A percentile compares a stretch with the other conserved stretches of the same genome.
Evolutionary conservation across 2,329 filamentous ascomycete genomes (phyloP).

Genomic region (Westerdykella ornata): DNA sequence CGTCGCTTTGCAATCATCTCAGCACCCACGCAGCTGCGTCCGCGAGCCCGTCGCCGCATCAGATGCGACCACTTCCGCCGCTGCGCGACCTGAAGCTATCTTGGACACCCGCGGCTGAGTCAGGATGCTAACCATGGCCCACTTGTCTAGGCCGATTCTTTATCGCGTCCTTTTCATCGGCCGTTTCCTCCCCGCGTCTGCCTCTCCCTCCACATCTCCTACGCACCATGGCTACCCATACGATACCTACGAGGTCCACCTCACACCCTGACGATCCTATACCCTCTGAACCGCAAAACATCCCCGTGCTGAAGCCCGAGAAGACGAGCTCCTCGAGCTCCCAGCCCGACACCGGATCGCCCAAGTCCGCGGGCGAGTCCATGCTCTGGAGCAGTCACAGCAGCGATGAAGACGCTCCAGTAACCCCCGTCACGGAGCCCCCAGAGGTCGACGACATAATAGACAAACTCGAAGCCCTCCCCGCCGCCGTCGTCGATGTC

Average conservation of each 20-base stretch:
- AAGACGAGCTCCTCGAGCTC: slow-evolving; percentile 14
- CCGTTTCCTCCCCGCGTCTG: slow-evolving; percentile 3
- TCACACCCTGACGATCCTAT: slow-evolving; percentile 45
- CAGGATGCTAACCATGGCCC: slow-evolving; percentile 24
- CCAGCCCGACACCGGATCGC: slow-evolving; percentile 31
- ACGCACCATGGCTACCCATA: slow-evolving; percentile 21
- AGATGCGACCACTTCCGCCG: slow-evolving; percentile 1
- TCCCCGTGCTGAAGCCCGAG: slow-evolving; percentile 26
- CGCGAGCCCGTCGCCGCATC: too few species aligned
- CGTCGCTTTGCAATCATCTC: slow-evolving; percentile 9
- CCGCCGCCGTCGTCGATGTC: slow-evolving; percentile 31
- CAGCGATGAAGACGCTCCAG: slow-evolving; percentile 38
- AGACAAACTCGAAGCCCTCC: slow-evolving; percentile 38
- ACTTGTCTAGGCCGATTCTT: slow-evolving; percentile 13
- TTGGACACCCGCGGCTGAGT: slow-evolving; percentile 5
- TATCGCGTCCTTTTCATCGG: slow-evolving; percentile 15
- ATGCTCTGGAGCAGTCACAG: slow-evolving; percentile 38
- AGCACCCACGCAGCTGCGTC: slow-evolving; percentile 2
- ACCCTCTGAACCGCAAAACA: slow-evolving; percentile 36
- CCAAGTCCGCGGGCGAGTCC: slow-evolving; percentile 38
- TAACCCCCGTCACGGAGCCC: slow-evolving; percentile 41
- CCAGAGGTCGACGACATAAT: slow-evolving; percentile 38
- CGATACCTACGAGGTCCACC: slow-evolving; percentile 39
- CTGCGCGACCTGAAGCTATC: not conserved
- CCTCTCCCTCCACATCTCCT: slow-evolving; percentile 5